These are phyloP conservation scores for Phytophthora pseudosyringae DNA, from an alignment of 352 stramenopile genomes.

Conservation along the genomic window DNA sequence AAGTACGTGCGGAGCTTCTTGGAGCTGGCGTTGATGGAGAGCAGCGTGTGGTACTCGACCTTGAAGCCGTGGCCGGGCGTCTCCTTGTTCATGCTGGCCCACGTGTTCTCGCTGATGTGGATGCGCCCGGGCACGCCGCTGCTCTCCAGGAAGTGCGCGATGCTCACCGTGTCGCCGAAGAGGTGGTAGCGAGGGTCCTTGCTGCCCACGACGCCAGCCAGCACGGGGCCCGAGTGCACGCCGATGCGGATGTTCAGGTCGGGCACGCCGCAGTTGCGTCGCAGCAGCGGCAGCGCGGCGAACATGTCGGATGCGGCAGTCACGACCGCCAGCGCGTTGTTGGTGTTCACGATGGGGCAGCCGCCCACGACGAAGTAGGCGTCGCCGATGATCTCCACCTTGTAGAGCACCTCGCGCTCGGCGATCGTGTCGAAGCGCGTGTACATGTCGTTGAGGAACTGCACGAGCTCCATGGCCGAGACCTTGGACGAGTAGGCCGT, in stretches of 20 bases:
- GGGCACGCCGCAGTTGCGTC: slow-evolving; percentile 74
- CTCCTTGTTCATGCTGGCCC: slow-evolving; percentile 84
- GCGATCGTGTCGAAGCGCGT: slow-evolving; percentile 87
- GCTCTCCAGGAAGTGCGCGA: slow-evolving; percentile 84
- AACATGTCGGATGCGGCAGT: slow-evolving; percentile 84
- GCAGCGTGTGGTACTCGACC: slow-evolving; percentile 85
- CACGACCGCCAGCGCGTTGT: slow-evolving; percentile 77
- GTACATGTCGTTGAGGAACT: slow-evolving; percentile 91
- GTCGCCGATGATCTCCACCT: slow-evolving; percentile 91
- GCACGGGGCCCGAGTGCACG: slow-evolving; percentile 80
- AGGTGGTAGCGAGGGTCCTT: slow-evolving; percentile 88
- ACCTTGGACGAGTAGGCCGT: slow-evolving; percentile 84
- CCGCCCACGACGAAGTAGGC: slow-evolving; percentile 86
- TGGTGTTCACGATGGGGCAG: slow-evolving; percentile 65
- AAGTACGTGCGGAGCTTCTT: slow-evolving; percentile 87
- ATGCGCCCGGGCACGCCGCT: slow-evolving; percentile 76
- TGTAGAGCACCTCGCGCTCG: slow-evolving; percentile 89
- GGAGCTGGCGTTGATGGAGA: slow-evolving; percentile 72
- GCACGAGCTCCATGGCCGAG: slow-evolving; percentile 85
- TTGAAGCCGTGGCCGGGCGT: slow-evolving; percentile 81
- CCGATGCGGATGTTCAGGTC: slow-evolving; percentile 90
- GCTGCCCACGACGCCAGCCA: slow-evolving; percentile 86
- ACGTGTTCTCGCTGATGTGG: slow-evolving; percentile 86
- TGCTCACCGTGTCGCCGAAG: slow-evolving; percentile 87
- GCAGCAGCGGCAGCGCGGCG: slow-evolving; percentile 55